Base-by-base conservation (phyloP, 306 rosid genomes). In the Rosa rugosa region DNA sequence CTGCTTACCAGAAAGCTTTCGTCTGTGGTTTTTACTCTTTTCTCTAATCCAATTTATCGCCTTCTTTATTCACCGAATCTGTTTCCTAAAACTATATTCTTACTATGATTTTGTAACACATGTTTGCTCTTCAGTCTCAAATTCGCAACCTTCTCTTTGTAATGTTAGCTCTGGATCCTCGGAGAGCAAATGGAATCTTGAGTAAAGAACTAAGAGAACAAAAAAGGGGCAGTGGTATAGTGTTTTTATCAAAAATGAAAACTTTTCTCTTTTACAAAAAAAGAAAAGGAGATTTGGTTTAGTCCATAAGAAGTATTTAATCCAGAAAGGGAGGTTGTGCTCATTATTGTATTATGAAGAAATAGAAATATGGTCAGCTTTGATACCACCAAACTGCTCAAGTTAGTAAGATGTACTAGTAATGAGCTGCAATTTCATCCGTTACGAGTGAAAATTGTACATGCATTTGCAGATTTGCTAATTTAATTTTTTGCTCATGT, bases 1-100 rank as follows among this genome's bases (percentile, higher is more conserved):
- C 14, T 46, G 46, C 66, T 31, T 18, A 47, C 22, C 51, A 49
- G 62, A 71, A 31, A 69, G 74, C n/a, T 69, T 5, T 69, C 74
- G 11, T 44, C 42, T 12, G 0, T n/a, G 49, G 22, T 65, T 14
- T 36, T 42, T 42, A 8, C 54, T 42, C 56, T 44, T 5, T 10
- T 42, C 14, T 45, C 65, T 75, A 22, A 31, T 59, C 60, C 6
- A 2, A 75, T 75, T 46, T 1, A 27, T 18, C 31, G 2, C 44
- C 31, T 41, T 75, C 69, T 11, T 75, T 46, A 47, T 3, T 3
- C 6, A n/a, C 10, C 12, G 31, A 62, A 44, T 60, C 69, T 23
- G 57, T 44, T 31, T 71, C 59, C 44, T 27, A 38, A 18, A 75
- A 0, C 71, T 75, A 17, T 11, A 56, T 14, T 75, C 25, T 13